These are phyloP conservation scores for Butyriboletus loyo DNA, from an alignment of 768 basidiomycete species.

Conservation along the genomic window DNA sequence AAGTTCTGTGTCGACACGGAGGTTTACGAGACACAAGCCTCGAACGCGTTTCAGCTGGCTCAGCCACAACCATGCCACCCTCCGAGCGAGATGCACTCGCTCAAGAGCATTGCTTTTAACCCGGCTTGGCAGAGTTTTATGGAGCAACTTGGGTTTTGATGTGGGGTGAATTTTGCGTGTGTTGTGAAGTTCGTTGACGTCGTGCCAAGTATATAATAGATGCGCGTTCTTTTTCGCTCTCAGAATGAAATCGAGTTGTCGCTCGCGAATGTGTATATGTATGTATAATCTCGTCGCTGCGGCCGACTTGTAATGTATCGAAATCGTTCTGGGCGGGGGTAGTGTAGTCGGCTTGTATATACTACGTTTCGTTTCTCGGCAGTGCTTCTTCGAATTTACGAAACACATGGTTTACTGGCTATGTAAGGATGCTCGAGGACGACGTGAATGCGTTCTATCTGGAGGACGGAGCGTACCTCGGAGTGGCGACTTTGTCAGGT, in stretches of 20 bases:
- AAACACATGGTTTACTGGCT: too few species aligned
- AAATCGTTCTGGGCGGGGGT: too few species aligned
- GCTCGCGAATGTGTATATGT: background rate
- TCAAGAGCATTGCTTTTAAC: conserved; percentile 44
- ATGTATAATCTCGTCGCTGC: background rate
- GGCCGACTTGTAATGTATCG: too few species aligned
- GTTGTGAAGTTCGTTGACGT: background rate
- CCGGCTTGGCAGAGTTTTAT: conserved; percentile 66
- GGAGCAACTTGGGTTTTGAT: conserved; percentile 59
- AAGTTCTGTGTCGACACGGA: conserved; percentile 17
- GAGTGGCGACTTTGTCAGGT: too few species aligned
- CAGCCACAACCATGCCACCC: conserved; percentile 10
- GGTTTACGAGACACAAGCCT: conserved; percentile 4
- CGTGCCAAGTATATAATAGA: too few species aligned
- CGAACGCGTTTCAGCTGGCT: conserved; percentile 17
- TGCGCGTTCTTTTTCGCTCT: background rate
- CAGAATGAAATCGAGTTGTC: background rate
- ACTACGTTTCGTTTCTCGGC: too few species aligned
- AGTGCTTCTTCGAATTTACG: too few species aligned
- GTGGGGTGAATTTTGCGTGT: too few species aligned
- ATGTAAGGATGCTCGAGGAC: too few species aligned
- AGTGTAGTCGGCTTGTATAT: too few species aligned
- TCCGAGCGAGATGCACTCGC: conserved; percentile 1
- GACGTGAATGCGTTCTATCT: too few species aligned
- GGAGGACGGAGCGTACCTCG: too few species aligned